Base-by-base conservation (phyloP, 2,329 filamentous ascomycete genomes). In the Alternaria novae-zelandiae region DNA sequence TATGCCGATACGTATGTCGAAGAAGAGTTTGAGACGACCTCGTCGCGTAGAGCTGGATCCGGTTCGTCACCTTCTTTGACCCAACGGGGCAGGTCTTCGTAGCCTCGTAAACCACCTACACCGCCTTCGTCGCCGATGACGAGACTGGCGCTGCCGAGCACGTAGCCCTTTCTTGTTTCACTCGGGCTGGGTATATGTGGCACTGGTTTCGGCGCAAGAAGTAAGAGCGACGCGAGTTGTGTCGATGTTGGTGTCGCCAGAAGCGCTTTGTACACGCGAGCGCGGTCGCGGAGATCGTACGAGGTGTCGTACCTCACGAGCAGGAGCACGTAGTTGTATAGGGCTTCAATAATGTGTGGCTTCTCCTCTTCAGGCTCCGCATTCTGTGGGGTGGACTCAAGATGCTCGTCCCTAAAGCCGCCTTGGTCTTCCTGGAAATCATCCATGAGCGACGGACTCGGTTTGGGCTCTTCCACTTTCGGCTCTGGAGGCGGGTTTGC, bases 281-380 rank as follows among this genome's bases (percentile, higher is more conserved):
- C 90, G 23, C 96, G 91, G 77, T 98, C 96, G 67, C 96, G 93
- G 4, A 99, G 88, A 75, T 98, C 94, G 80, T 97, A 99, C 1
- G 94, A 97, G 0, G 90, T 93, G 73, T 98, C 96, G 79, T 98
- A 99, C 64, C 96, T 89, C 30, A 92, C 92, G 1, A 99, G 87
- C 1, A 95, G 86, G 26, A 97, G 85, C 21, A 92, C 88, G 73
- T 99, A 97, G 28, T 91, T 88, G 90, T 94, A 99, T 2, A 99
- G 84, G 3, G 89, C 85, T 28, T 89, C 87, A 56, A 97, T 90
- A 0, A 91, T 88, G 70, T 97, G 90, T 6, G 86, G 83, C 30
- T 83, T 84, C 36, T 73, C 64, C 23, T 72, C 62, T 41, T 73
- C 58, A 12, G 70, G n/a, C 17, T 74, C 60, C 15, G 54, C 55